A percentile compares a stretch with the other conserved stretches of the same genome.
phyloP scores from a whole-genome alignment of 2,329 filamentous ascomycete species.

The Clonostachys solani region DNA sequence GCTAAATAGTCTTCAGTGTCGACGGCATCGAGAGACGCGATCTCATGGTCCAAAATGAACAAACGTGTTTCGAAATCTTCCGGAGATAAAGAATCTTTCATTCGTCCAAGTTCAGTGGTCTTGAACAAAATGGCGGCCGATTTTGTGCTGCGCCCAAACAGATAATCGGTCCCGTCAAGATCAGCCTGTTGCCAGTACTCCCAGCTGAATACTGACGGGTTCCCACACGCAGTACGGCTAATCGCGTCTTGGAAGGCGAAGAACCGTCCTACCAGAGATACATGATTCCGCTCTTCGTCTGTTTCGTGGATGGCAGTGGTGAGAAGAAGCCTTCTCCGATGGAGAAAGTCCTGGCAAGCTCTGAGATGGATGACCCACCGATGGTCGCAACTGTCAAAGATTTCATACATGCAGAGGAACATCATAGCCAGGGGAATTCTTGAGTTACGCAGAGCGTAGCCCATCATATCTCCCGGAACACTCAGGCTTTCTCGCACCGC shows the following conservation, averaged over 20 bases:
- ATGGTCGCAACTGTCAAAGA: constrained; percentile 23
- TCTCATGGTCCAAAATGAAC: no score
- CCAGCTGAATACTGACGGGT: constrained; percentile 36
- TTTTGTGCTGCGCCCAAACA: constrained; percentile 44
- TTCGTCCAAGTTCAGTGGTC: constrained; percentile 40
- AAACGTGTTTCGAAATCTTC: constrained; percentile 21
- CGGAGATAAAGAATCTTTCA: constrained; percentile 19
- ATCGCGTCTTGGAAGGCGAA: constrained; percentile 48
- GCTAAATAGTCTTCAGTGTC: constrained; percentile 10
- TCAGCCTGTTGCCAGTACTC: constrained; percentile 36
- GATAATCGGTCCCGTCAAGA: constrained; percentile 22
- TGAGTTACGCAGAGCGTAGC: not conserved
- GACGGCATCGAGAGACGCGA: no score
- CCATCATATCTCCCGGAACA: not conserved
- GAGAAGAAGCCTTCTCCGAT: constrained; percentile 20
- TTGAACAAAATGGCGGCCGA: constrained; percentile 38
- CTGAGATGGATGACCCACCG: constrained; percentile 41
- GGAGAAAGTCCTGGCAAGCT: constrained; percentile 40
- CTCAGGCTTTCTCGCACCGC: constrained; percentile 1
- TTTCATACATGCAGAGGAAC: constrained; percentile 19
- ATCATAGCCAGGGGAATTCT: not conserved
- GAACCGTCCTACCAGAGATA: constrained; percentile 35
- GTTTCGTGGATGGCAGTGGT: not conserved
- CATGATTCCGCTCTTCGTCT: constrained; percentile 9
- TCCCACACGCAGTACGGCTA: constrained; percentile 42